A percentile compares a stretch with the other conserved stretches of the same genome.
phyloP scores from a whole-genome alignment of 495 filamentous ascomycete species.

The Aspergillus saccharolyticus region DNA sequence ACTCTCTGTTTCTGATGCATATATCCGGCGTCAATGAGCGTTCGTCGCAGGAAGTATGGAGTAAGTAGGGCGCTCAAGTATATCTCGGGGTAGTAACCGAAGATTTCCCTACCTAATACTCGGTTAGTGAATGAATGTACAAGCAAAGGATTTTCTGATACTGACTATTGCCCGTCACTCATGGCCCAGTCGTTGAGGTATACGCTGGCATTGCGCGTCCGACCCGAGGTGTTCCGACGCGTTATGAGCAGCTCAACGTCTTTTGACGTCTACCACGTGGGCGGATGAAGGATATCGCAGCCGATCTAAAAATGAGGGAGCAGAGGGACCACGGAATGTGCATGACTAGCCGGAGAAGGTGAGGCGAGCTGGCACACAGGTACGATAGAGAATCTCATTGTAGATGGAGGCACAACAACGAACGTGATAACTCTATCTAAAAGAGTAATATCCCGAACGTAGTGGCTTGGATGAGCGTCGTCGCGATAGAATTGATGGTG shows the following conservation, averaged over 20 bases:
- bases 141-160: background rate
- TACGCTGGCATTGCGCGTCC: conserved; percentile 36
- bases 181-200: conserved; percentile 31
- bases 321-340: conserved; percentile 47
- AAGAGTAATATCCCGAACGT: too few species aligned
- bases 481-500: conserved; percentile 39
- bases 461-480: conserved; percentile 32
- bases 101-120: conserved; percentile 52
- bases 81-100: conserved; percentile 45
- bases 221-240: conserved; percentile 29
- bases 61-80: conserved; percentile 38
- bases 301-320: conserved; percentile 53
- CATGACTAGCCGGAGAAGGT: conserved; percentile 53
- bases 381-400: conserved; percentile 48
- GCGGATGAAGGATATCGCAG: conserved; percentile 50
- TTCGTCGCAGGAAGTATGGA: conserved; percentile 46
- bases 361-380: conserved; percentile 31
- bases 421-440: too few species aligned
- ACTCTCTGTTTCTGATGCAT: conserved; percentile 52
- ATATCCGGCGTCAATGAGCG: conserved; percentile 42
- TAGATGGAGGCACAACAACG: conserved; percentile 30
- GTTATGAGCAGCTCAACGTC: conserved; percentile 44
- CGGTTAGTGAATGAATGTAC: conserved; percentile 19
- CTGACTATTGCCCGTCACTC: conserved; percentile 39
- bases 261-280: conserved; percentile 39